phyloP scores from a whole-genome alignment of 208 protist genomes.

The Blechomonas ayalai region DNA sequence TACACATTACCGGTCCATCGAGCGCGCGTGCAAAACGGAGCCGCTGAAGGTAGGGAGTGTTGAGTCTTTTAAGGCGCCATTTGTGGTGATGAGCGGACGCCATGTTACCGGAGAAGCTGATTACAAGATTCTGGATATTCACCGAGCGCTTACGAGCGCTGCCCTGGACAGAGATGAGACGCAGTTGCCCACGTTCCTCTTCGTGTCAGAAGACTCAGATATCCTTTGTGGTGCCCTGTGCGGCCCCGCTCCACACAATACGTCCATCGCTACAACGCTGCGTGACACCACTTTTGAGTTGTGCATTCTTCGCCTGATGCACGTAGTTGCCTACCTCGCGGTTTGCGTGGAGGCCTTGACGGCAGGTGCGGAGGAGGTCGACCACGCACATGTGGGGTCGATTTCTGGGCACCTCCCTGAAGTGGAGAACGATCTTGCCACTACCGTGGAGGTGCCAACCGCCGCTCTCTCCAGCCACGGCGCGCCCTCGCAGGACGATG shows the following conservation, averaged over 20 bases:
- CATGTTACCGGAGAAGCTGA: conserved; percentile 80
- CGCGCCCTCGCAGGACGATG: conserved; percentile 1
- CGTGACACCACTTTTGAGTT: conserved; percentile 73
- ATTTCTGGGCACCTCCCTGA: background rate
- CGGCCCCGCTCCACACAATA: conserved; percentile 57
- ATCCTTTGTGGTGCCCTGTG: conserved; percentile 75
- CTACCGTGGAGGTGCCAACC: conserved; percentile 5
- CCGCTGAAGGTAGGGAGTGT: background rate
- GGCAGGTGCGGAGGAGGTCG: conserved; percentile 11
- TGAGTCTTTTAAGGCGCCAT: too few species aligned
- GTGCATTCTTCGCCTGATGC: conserved; percentile 49
- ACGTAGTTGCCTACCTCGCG: conserved; percentile 71
- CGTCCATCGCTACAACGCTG: conserved; percentile 71
- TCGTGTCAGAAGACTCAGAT: conserved; percentile 86
- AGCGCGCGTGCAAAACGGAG: background rate
- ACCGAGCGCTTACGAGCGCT: conserved; percentile 36
- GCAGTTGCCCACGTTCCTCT: conserved; percentile 51
- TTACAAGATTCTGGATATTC: conserved; percentile 82
- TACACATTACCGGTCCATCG: conserved; percentile 11
- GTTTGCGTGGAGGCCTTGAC: conserved; percentile 57
- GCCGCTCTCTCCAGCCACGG: background rate
- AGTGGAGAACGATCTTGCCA: conserved; percentile 3
- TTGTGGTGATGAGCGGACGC: conserved; percentile 67
- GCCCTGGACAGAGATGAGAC: conserved; percentile 12
- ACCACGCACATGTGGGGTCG: conserved; percentile 1